Base-by-base conservation (phyloP, 2,329 filamentous ascomycete genomes). In the Apiospora sp. region DNA sequence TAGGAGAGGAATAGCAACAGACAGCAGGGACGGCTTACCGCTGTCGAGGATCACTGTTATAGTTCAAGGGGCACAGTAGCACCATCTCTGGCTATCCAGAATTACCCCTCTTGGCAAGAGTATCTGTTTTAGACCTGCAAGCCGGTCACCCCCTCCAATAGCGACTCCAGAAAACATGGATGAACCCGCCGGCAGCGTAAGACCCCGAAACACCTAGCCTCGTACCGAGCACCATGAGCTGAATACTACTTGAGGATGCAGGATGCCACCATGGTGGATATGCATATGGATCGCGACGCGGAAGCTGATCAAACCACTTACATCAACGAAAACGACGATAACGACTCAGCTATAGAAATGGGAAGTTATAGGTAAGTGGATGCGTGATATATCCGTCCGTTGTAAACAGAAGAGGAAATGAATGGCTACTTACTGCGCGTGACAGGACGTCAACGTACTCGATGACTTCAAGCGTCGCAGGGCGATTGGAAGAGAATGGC, bases 401-500 rank as follows among this genome's bases (percentile, higher is more conserved):
- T 4, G 8, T 3, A 51, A 51, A 14, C 24, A 5, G 49, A 51
- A 51, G n/a, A 41, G 27, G 27, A 24, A 24, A 34, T 5, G 10
- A 13, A 16, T 34, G 61, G 5, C 24, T 22, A 27, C 22, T 41
- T 14, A 27, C 16, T 44, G 64, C 19, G 8, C 34, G 24, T 6
- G 14, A 24, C 24, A 68, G 64, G 22, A 68, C 37, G n/a, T 68
- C 64, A 43, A 68, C 64, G 19, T 68, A 68, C 64, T 68, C 64
- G 37, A 68, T 68, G 37, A 68, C 64, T 68, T 68, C 64, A 22
- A 68, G 64, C 8, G 64, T 68, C n/a, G 64, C 64, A 14, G 64
- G 44, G 64, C 64, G 64, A 12, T 19, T 68, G 16, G 64, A 68
- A 19, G 77, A 78, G 61, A 78, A 78, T 41, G 77, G 77, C 46